Evolutionary conservation across 176 grass and related monocot species (phyloP), one percentile per base, ranked within the genome.

Genomic region (Oryza glaberrima): DNA sequence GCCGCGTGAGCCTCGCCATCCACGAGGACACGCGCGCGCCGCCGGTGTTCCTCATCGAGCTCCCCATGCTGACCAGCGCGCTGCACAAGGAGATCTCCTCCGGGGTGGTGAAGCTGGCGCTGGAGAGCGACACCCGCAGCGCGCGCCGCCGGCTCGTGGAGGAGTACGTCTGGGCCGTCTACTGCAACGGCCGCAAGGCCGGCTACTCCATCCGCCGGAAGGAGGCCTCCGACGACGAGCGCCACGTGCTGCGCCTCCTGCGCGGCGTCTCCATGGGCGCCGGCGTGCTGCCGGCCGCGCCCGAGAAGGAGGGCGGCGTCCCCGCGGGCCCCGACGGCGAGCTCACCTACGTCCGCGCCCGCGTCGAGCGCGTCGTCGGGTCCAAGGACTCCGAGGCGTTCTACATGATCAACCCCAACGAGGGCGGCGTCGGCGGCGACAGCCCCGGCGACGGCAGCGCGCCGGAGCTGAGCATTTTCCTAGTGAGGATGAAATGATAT

Each of bases 311-410:
- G 12, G 85, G 80, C 19, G 70, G 70, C 12, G 63, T 60, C 47
- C 79, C 91, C 9, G 65, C 87, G 3, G 83, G 89, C 0, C 81
- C 88, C 3, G 96, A 99, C 32, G 96, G 96, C 2, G 96, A 99
- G 77, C 79, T 96, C 44, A 99, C 96, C 2, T 99, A 99, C 88
- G 90, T 99, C 81, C 85, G 96, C 22, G 94, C 90, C 6, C 90
- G 96, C 81, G 94, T 99, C 81, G 96, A 99, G 71, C 84, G 94
- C 78, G 94, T 99, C 71, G 89, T 96, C 35, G 96, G 96, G 0
- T 99, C 96, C 17, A 99, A 99, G 77, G 96, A 99, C 30, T 99
- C 96, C 0, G 96, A 99, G 86, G 94, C 96, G 22, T 91, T 94
- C 84, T 99, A 99, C 79, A 99, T 99, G 94, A 96, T 99, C 77